A percentile compares a stretch with the other conserved stretches of the same genome.
Evolutionary conservation across 805 yeast genomes (phyloP).

Genomic region (Teunomyces funiuensis): DNA sequence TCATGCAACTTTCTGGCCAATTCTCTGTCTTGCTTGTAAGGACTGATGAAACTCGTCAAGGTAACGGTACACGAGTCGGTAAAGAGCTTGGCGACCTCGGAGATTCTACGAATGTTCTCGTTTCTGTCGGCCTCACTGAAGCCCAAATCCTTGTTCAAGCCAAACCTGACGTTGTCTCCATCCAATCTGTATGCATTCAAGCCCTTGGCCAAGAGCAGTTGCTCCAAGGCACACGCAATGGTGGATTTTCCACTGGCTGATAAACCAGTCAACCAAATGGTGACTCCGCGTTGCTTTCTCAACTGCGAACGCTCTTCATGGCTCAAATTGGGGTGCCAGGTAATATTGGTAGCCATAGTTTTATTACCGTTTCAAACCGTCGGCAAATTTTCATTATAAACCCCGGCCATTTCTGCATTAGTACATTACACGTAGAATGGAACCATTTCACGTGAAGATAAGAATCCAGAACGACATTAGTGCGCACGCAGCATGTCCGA

Average conservation of each 20-base stretch:
- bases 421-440: constrained; percentile 2
- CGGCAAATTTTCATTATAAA: background rate
- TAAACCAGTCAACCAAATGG: constrained; percentile 93
- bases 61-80: constrained; percentile 90
- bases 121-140: constrained; percentile 89
- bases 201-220: constrained; percentile 66
- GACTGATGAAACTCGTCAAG: constrained; percentile 89
- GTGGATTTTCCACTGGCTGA: constrained; percentile 96
- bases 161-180: constrained; percentile 93
- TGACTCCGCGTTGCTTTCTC: constrained; percentile 81
- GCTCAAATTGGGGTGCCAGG: constrained; percentile 92
- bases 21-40: constrained; percentile 81
- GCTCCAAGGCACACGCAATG: constrained; percentile 92
- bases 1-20: constrained; percentile 84
- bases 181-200: constrained; percentile 83
- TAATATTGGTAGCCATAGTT: constrained; percentile 97
- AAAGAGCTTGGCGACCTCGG: constrained; percentile 91
- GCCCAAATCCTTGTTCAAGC: constrained; percentile 92
- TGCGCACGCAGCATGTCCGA: background rate
- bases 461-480: constrained; percentile 1
- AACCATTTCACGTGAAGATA: constrained; percentile 5
- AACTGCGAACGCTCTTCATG: constrained; percentile 74
- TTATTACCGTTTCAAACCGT: background rate
- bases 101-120: constrained; percentile 92
- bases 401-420: background rate